Conservation (phyloP, 768 basidiomycete species). For the Termitomyces sp. region DNA sequence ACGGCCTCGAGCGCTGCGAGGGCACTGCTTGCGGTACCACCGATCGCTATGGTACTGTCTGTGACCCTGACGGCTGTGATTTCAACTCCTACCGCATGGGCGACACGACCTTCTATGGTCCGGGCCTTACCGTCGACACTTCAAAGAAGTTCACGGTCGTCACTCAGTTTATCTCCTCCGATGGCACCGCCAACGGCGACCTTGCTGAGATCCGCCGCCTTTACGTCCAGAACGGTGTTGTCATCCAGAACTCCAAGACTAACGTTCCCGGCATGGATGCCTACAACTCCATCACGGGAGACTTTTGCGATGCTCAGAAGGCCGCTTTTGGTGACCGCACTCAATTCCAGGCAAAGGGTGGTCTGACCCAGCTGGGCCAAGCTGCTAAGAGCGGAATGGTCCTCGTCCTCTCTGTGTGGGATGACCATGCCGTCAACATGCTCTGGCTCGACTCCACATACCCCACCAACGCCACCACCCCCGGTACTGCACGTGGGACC, state of each 20-base stretch:
- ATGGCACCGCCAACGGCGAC: constrained; percentile 40
- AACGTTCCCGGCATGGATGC: constrained; percentile 39
- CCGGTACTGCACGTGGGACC: constrained; percentile 46
- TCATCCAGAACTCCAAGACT: constrained; percentile 46
- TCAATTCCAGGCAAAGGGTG: constrained; percentile 39
- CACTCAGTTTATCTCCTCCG: constrained; percentile 51
- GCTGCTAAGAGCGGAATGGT: constrained; percentile 41
- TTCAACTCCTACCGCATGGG: constrained; percentile 62
- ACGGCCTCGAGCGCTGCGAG: constrained; percentile 38
- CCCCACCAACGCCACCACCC: constrained; percentile 33
- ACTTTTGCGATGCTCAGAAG: constrained; percentile 47
- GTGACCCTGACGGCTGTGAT: constrained; percentile 44
- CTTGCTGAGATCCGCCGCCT: constrained; percentile 50
- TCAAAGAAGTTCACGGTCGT: constrained; percentile 49
- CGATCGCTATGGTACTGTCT: constrained; percentile 26
- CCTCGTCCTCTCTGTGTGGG: constrained; percentile 47
- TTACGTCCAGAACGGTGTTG: constrained; percentile 49
- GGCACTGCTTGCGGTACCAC: constrained; percentile 34
- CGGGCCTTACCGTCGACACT: constrained; percentile 46
- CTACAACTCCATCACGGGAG: constrained; percentile 44
- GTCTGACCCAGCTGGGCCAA: constrained; percentile 29
- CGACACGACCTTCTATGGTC: constrained; percentile 40
- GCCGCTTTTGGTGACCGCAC: constrained; percentile 42
- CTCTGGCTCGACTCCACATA: constrained; percentile 54
- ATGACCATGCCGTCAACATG: constrained; percentile 52